A percentile compares a stretch with the other conserved stretches of the same genome.
phyloP scores from a whole-genome alignment of 306 rosid species.

The Echinosophora koreensis region DNA sequence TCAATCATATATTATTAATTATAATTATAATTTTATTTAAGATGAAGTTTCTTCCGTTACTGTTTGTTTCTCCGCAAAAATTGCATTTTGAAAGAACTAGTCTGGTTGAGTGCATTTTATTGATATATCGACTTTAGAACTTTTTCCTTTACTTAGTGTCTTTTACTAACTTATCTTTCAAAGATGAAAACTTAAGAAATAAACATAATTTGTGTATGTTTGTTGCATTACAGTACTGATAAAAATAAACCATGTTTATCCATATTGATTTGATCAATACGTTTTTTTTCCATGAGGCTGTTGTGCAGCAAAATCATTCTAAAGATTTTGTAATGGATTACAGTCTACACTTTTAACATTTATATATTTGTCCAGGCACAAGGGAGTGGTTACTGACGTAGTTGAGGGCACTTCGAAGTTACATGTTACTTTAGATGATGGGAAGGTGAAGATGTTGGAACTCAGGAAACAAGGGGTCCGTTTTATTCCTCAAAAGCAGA shows the following conservation, averaged over 20 bases:
- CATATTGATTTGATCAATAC: not conserved
- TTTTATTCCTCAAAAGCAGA: conserved; percentile 79
- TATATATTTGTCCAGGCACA: conserved; percentile 69
- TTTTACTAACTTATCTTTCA: not conserved
- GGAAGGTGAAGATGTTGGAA: conserved; percentile 68
- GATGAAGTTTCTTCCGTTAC: conserved; percentile 1
- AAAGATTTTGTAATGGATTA: conserved; percentile 9
- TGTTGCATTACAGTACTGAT: not conserved
- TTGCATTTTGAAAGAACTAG: not conserved
- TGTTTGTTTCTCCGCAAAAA: conserved; percentile 2
- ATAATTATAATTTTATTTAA: not conserved
- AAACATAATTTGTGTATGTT: not conserved
- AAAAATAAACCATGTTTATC: conserved; percentile 2
- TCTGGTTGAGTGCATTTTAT: not conserved
- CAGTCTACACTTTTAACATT: not conserved
- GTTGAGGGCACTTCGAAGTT: conserved; percentile 74
- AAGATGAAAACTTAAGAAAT: conserved; percentile 26
- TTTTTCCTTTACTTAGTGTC: not conserved
- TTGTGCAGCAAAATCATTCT: not conserved
- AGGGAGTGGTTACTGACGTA: conserved; percentile 75
- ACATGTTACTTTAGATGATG: conserved; percentile 81
- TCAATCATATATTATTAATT: not conserved
- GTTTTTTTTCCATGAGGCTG: not conserved
- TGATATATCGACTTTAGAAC: not conserved
- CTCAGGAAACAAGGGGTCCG: conserved; percentile 91